Percentiles rank a stretch among this genome's conserved stretches.
These are phyloP conservation scores for Draba incana DNA, from an alignment of 345 rosid species.

Conservation along the genomic window DNA sequence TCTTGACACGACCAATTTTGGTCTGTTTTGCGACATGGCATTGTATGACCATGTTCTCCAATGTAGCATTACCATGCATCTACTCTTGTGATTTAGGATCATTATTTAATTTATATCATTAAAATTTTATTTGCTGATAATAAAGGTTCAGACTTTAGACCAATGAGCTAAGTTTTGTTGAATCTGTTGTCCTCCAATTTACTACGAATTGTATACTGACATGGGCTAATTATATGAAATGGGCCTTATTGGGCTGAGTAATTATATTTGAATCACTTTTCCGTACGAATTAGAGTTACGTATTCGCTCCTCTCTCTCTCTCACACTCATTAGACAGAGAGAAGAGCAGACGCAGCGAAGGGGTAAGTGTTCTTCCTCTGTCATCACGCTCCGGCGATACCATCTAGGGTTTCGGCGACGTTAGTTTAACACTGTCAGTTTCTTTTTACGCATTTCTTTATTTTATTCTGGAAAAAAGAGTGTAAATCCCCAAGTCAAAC, in stretches of 20 bases:
- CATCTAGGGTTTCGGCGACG: not conserved
- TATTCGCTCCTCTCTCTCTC: not conserved
- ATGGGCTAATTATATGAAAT: not conserved
- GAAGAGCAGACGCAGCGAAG: not conserved
- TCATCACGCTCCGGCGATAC: conserved; percentile 10
- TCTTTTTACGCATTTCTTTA: not conserved
- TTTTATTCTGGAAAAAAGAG: not conserved
- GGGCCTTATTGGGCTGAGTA: conserved; percentile 1
- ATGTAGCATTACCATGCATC: not conserved
- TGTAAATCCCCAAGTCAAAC: not conserved
- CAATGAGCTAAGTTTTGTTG: not conserved
- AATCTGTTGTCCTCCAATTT: not conserved
- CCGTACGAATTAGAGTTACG: not conserved
- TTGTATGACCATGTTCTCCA: conserved; percentile 2
- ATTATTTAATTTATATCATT: not conserved
- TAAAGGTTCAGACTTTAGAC: not conserved
- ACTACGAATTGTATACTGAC: not conserved
- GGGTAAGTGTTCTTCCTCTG: not conserved
- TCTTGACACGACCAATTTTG: conserved; percentile 25
- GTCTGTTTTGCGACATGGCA: not conserved
- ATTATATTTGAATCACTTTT: not conserved
- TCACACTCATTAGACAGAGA: not conserved
- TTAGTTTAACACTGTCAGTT: not conserved
- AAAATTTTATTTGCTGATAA: not conserved
- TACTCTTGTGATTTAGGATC: conserved; percentile 12